Evolutionary conservation across 2,329 filamentous ascomycete species (phyloP), one percentile per base, ranked within the genome.

Genomic region (Stachybotrys elegans): DNA sequence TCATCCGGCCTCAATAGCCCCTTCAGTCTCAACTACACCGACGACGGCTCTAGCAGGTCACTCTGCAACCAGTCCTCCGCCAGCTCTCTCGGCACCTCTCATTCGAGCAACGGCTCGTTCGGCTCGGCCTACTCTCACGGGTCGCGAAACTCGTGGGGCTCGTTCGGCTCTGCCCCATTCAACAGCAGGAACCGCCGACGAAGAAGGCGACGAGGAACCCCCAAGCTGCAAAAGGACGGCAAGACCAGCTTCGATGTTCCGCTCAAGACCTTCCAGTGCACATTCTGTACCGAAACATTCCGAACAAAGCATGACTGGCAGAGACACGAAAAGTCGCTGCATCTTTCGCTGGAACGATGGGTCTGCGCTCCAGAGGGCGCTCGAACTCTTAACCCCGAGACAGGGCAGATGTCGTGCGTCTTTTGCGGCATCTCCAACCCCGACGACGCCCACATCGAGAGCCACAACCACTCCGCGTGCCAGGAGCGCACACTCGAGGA

Each of bases 241-340:
- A 59, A 57, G 39, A 59, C 57, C 1, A 51, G 57, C 7, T 60
- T 75, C 3, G 52, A 54, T 11, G 62, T 65, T 4, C 75, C 73
- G 3, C 65, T 74, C 46, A 79, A 78, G 55, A 78, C 76, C 3
- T 82, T 76, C 60, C 80, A 84, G 60, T 84, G 81, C 60, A 84
- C 81, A 49, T 84, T 84, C 68, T 84, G 81, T 59, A 83, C 81
- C 6, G 79, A 84, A 51, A 81, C 78, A 0, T 84, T 84, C 61
- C 70, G 79, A 51, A 83, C 80, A 4, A 84, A 84, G 58, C 79
- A 84, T 54, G 81, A 84, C 60, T 84, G 81, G 81, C 79, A 83
- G 54, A 70, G 84, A 46, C 84, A 88, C 58, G 84, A 88, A 56
- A 84, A 84, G 52, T 82, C 80, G 41, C 68, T 81, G 50, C 84